phyloP scores from a whole-genome alignment of 2,329 filamentous ascomycete species.

The Onygena corvina region DNA sequence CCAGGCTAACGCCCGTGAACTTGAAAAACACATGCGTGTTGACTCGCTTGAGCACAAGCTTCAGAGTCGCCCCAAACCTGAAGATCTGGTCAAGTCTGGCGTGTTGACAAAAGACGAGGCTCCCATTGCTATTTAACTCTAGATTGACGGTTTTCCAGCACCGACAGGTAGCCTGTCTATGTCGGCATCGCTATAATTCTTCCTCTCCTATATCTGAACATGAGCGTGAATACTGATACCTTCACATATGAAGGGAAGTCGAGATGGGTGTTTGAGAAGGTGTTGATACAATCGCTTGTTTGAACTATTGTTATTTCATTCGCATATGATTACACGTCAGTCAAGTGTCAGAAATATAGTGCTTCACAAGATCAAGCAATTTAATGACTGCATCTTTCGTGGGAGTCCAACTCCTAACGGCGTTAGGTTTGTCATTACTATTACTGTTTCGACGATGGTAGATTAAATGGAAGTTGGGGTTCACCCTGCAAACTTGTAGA shows the following conservation, averaged over 20 bases:
- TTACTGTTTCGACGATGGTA: not conserved
- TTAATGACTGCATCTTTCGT: too few relatives aligned
- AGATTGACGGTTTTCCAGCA: not conserved
- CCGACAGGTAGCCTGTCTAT: too few relatives aligned
- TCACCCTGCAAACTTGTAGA: too few relatives aligned
- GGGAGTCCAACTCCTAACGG: too few relatives aligned
- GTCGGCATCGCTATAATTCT: too few relatives aligned
- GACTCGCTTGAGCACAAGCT: slow-evolving; percentile 82
- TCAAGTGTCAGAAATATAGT: too few relatives aligned
- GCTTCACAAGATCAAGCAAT: too few relatives aligned
- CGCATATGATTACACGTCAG: too few relatives aligned
- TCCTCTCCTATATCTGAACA: too few relatives aligned
- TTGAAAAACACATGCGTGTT: slow-evolving; percentile 76
- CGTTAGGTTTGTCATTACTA: too few relatives aligned
- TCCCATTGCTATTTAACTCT: slow-evolving; percentile 22
- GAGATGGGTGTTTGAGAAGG: not conserved
- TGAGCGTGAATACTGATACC: too few relatives aligned
- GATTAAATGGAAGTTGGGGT: not conserved
- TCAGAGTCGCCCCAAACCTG: slow-evolving; percentile 60
- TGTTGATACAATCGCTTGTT: not conserved
- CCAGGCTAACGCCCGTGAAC: slow-evolving; percentile 68
- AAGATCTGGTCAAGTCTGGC: slow-evolving; percentile 64
- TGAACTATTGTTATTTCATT: not conserved
- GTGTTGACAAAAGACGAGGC: slow-evolving; percentile 57
- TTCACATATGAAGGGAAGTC: not conserved